Conservation (phyloP, 73 alveolate genomes). For the Durusdinium trenchii region DNA sequence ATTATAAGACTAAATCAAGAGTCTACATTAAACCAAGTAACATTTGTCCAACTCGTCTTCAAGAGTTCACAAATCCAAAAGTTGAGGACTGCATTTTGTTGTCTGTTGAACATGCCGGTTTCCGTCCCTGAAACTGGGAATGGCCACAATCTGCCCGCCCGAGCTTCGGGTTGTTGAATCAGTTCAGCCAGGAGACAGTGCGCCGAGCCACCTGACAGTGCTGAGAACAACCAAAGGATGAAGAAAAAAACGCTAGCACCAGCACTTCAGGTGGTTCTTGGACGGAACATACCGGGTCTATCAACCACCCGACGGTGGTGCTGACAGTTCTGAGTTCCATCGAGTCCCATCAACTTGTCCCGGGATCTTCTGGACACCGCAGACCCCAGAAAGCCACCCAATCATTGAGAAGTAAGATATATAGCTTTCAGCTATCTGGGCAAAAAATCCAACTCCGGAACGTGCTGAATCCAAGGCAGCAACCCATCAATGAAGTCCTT, state of each 20-base stretch:
- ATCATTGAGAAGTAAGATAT: too few relatives aligned
- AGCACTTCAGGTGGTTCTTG: background rate
- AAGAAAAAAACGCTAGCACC: too few relatives aligned
- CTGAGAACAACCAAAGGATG: too few relatives aligned
- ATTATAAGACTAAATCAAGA: too few relatives aligned
- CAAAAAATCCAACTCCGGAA: background rate
- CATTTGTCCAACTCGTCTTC: too few relatives aligned
- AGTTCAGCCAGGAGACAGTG: background rate
- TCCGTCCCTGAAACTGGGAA: too few relatives aligned
- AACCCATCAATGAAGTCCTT: constrained; percentile 62
- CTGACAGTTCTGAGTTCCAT: background rate
- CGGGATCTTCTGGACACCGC: background rate
- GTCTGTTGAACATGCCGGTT: too few relatives aligned
- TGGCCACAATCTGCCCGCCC: too few relatives aligned
- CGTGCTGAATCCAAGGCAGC: background rate
- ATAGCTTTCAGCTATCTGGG: background rate
- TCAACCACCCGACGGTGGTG: background rate
- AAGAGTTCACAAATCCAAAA: too few relatives aligned
- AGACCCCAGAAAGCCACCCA: background rate
- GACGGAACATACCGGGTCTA: background rate
- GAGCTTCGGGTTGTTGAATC: too few relatives aligned
- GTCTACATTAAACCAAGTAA: too few relatives aligned
- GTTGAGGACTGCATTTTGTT: too few relatives aligned
- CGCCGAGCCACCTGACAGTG: constrained; percentile 25
- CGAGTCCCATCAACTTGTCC: background rate